Percentiles rank a stretch among this genome's conserved stretches.
phyloP scores from a whole-genome alignment of 441 rosid species.

The Corymbia calophylla region DNA sequence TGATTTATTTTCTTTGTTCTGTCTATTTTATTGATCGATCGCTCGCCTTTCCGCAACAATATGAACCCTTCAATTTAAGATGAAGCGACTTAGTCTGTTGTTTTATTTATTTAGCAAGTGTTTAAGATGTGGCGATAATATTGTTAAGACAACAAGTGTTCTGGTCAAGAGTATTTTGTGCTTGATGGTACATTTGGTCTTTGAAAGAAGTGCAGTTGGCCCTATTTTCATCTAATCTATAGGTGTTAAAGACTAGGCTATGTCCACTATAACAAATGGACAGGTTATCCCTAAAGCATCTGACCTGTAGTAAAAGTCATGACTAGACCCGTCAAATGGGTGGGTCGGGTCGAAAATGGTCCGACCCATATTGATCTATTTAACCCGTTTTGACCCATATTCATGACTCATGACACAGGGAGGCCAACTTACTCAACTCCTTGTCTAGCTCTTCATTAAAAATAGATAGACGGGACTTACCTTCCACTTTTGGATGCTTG shows the following conservation, averaged over 20 bases:
- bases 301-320: background rate
- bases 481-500: background rate
- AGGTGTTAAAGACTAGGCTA: background rate
- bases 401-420: too few species aligned
- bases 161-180: background rate
- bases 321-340: too few species aligned
- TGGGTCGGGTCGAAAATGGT: too few species aligned
- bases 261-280: too few species aligned
- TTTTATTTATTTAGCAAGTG: too few species aligned
- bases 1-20: too few species aligned
- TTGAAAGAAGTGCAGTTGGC: background rate
- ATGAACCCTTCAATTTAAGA: too few species aligned
- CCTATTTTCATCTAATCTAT: background rate
- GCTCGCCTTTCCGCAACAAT: too few species aligned
- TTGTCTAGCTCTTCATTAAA: background rate
- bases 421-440: background rate
- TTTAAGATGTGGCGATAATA: background rate
- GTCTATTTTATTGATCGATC: too few species aligned
- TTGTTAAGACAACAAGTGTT: background rate
- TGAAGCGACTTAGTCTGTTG: too few species aligned
- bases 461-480: background rate
- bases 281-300: background rate
- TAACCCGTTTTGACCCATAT: too few species aligned
- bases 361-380: too few species aligned
- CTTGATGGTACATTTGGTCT: background rate